Evolutionary conservation across 345 rosid genomes (phyloP), one percentile per base, ranked within the genome.

Genomic region (Balakata baccata): DNA sequence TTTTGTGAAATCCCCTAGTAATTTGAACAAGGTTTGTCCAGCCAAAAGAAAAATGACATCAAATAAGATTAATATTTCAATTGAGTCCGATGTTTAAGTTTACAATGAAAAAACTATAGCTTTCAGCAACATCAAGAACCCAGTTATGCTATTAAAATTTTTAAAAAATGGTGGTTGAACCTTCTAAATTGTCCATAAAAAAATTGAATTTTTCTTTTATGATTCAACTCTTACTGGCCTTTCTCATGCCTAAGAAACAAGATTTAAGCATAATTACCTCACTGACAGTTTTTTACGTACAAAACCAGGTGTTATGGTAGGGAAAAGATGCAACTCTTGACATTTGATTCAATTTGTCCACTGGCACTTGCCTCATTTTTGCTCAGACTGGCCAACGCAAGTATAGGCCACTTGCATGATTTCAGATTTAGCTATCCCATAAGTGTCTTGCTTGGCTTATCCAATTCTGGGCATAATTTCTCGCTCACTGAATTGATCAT

Each of bases 401-500:
- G 38, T 12, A 25, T 45, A 20, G 52, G 16, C 52, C 52, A 20
- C 10, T 3, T 20, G 45, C 37, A 11, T 25, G 41, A 66, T 8
- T 38, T 13, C 22, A 17, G 14, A 47, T 49, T 67, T 67, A 49
- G 43, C 16, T 41, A 49, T 47, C 18, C n/a, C 20, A 47, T 7
- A 23, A 47, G 11, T 18, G 14, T 67, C 39, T 23, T 66, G 39
- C 41, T 7, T 25, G 8, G 41, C n/a, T 22, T 23, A 62, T 39
- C 45, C 22, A 34, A 62, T 6, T 13, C 41, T 13, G 5, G 41
- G 66, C 12, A 37, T 38, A 16, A 9, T 14, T 8, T 62, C 11
- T 22, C 22, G 14, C 29, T 72, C 18, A 43, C 29, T 73, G 51
- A 73, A 38, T 6, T 68, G 1, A 29, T 89, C 87, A 86, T 84